Evolutionary conservation across 345 rosid genomes (phyloP).

Genomic region (Melaleuca alternifolia): DNA sequence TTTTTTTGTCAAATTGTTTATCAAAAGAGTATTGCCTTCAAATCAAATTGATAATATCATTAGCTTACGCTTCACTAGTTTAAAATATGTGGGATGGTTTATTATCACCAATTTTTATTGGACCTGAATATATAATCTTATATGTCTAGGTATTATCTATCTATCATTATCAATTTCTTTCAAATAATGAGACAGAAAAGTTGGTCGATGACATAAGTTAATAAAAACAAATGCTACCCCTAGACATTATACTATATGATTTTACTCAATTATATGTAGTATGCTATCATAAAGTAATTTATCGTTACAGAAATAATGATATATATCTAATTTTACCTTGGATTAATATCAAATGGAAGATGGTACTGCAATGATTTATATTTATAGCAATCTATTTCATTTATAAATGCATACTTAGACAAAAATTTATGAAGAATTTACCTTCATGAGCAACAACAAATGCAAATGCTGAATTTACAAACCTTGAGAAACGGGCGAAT

Average conservation of each 20-base stretch:
- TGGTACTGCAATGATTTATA: background rate
- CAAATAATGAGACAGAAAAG: background rate
- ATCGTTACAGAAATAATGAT: background rate
- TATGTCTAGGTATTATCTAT: background rate
- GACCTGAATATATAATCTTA: background rate
- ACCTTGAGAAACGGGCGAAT: background rate
- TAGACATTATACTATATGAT: background rate
- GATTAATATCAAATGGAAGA: background rate
- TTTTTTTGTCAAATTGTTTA: background rate
- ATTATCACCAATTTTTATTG: background rate
- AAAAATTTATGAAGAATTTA: background rate
- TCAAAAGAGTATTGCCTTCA: background rate
- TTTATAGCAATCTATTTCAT: background rate
- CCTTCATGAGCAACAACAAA: background rate
- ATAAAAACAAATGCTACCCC: accelerated
- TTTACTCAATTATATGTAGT: background rate
- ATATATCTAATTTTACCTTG: background rate
- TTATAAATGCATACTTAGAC: background rate
- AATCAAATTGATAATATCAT: background rate
- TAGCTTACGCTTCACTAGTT: background rate
- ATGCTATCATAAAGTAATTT: background rate
- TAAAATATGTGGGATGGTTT: background rate
- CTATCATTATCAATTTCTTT: background rate
- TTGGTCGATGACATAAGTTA: background rate
- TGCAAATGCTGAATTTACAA: background rate